phyloP scores from a whole-genome alignment of 768 basidiomycete species.

The Lentinula boryana region DNA sequence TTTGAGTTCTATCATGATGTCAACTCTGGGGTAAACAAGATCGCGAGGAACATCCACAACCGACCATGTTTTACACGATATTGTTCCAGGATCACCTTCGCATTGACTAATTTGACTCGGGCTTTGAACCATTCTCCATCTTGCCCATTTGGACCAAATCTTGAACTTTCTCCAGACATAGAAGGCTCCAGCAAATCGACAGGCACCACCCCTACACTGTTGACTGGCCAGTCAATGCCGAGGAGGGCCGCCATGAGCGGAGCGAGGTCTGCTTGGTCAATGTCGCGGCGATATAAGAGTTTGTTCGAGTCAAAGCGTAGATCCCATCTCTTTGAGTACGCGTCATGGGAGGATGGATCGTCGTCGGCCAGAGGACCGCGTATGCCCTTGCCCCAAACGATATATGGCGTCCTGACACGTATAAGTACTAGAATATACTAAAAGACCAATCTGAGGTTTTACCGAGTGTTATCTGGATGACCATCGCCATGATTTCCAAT shows the following conservation, averaged over 20 bases:
- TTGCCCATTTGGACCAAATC: background rate
- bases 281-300: conserved; percentile 44
- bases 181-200: conserved; percentile 17
- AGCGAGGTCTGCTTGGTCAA: conserved; percentile 81
- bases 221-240: conserved; percentile 72
- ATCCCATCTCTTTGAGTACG: conserved; percentile 61
- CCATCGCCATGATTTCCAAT: conserved; percentile 91
- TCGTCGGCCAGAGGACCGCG: conserved; percentile 60
- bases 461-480: conserved; percentile 29
- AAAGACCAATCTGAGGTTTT: background rate
- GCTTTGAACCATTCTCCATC: background rate
- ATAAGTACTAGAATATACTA: background rate
- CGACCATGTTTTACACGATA: conserved; percentile 72
- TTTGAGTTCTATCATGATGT: conserved; percentile 48
- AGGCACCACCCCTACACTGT: conserved; percentile 77
- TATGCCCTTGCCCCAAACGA: conserved; percentile 79
- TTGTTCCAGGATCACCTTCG: conserved; percentile 65
- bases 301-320: conserved; percentile 19
- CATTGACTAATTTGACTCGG: background rate
- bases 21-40: background rate
- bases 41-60: conserved; percentile 11
- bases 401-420: conserved; percentile 76
- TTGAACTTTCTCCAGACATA: background rate
- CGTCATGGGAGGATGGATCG: conserved; percentile 57
- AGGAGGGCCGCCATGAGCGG: conserved; percentile 72